A percentile compares a stretch with the other conserved stretches of the same genome.
phyloP scores from a whole-genome alignment of 345 rosid species.

The Mangifera indica region DNA sequence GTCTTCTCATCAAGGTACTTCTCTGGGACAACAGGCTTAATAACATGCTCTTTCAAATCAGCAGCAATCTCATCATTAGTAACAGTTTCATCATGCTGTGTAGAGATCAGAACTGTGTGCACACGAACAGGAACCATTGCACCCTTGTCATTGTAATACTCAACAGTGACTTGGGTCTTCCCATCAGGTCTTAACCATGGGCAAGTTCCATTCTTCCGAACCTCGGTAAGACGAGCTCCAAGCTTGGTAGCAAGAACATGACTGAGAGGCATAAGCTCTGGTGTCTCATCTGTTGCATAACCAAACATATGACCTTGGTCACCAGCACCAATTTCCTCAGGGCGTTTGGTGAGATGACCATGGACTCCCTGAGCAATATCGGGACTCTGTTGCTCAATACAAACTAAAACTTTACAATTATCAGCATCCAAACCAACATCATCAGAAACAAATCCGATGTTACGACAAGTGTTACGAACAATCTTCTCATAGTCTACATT shows the following conservation, averaged over 20 bases:
- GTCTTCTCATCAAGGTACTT: constrained; percentile 50
- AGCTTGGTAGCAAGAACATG: constrained; percentile 48
- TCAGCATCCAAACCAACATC: constrained; percentile 21
- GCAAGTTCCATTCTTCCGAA: background rate
- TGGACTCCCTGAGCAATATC: constrained; percentile 32
- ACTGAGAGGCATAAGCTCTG: constrained; percentile 19
- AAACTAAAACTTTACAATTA: background rate
- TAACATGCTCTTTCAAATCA: constrained; percentile 43
- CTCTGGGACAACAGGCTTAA: constrained; percentile 42
- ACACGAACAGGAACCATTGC: constrained; percentile 18
- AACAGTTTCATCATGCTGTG: constrained; percentile 21
- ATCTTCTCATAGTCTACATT: constrained; percentile 12
- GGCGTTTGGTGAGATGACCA: too few species aligned
- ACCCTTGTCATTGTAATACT: constrained; percentile 22
- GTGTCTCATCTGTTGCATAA: too few species aligned
- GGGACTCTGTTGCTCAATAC: constrained; percentile 31
- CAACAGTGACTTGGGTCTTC: constrained; percentile 19
- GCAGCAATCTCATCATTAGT: constrained; percentile 28
- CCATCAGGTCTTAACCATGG: constrained; percentile 15
- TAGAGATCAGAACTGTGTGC: constrained; percentile 14
- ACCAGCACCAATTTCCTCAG: too few species aligned
- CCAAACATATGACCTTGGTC: too few species aligned
- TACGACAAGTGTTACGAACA: constrained; percentile 13
- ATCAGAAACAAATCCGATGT: constrained; percentile 10
- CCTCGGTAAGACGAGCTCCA: constrained; percentile 27